Evolutionary conservation across 2,329 filamentous ascomycete genomes (phyloP).

Genomic region (Metarhizium sp.): DNA sequence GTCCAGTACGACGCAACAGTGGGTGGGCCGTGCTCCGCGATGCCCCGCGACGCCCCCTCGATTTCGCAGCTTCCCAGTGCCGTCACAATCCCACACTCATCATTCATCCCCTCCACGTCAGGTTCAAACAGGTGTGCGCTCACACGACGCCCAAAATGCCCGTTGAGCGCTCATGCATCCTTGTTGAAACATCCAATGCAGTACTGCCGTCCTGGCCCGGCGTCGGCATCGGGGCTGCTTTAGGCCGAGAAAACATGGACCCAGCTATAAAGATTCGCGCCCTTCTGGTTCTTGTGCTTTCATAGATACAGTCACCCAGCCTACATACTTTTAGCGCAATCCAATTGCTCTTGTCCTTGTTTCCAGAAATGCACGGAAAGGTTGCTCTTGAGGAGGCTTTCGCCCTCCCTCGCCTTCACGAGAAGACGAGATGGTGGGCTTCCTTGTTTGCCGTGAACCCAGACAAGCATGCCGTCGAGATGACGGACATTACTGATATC

Average conservation of each 20-base stretch:
- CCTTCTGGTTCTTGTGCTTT: background rate
- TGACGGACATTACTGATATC: slow-evolving; percentile 29
- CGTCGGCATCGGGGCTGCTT: background rate
- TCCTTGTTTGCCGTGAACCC: slow-evolving; percentile 48
- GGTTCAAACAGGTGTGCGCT: no score
- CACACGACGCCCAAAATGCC: no score
- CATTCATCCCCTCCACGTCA: no score
- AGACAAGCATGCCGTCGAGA: slow-evolving; percentile 48
- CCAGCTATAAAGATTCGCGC: background rate
- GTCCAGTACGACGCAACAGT: background rate
- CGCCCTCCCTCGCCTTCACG: slow-evolving; percentile 46
- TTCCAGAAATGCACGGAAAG: slow-evolving; percentile 44
- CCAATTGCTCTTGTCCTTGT: background rate
- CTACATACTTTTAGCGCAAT: background rate
- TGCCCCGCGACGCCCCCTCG: background rate
- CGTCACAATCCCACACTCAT: background rate
- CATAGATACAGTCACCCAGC: background rate
- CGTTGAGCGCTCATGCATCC: no score
- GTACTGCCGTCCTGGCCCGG: background rate
- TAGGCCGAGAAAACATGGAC: background rate
- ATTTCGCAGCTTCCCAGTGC: background rate
- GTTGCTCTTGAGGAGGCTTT: slow-evolving; percentile 55
- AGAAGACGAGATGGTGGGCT: slow-evolving; percentile 53
- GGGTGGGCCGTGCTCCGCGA: background rate
- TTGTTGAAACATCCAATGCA: background rate